Evolutionary conservation across 1,284 basidiomycete species (phyloP).

Genomic region (Vanrija humicola): DNA sequence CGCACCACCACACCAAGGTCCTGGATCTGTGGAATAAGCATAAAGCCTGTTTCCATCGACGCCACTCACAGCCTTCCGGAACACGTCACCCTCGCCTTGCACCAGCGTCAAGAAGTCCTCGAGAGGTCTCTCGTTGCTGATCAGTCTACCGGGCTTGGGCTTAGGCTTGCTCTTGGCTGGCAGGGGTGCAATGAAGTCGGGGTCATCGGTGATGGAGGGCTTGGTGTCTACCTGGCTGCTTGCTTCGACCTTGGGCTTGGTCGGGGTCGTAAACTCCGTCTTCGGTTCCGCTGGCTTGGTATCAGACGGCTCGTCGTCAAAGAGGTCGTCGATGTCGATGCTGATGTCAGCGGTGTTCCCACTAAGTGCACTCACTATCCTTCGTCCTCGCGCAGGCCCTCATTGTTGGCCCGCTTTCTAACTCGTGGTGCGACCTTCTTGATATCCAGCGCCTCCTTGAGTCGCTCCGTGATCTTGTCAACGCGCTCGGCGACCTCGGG

Average conservation of each 20-base stretch:
- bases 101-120: conserved; percentile 69
- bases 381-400: conserved; percentile 36
- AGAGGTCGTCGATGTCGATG: conserved; percentile 47
- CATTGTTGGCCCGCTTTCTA: conserved; percentile 54
- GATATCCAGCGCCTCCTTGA: conserved; percentile 65
- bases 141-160: conserved; percentile 43
- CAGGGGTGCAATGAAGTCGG: conserved; percentile 40
- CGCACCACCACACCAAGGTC: conserved; percentile 67
- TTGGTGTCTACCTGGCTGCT: conserved; percentile 47
- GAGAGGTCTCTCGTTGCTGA: conserved; percentile 68
- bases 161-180: conserved; percentile 20
- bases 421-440: conserved; percentile 50
- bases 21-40: conserved; percentile 39
- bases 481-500: conserved; percentile 61
- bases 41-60: neutral
- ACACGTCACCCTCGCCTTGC: conserved; percentile 63
- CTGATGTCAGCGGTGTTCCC: conserved; percentile 14
- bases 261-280: conserved; percentile 5
- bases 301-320: conserved; percentile 16
- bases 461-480: conserved; percentile 57
- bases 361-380: conserved; percentile 31
- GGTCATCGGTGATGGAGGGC: conserved; percentile 53
- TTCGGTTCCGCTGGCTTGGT: neutral
- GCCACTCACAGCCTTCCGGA: conserved; percentile 66
- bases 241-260: conserved; percentile 52